phyloP scores from a whole-genome alignment of 2,329 filamentous ascomycete genomes.

The Fusarium poae region DNA sequence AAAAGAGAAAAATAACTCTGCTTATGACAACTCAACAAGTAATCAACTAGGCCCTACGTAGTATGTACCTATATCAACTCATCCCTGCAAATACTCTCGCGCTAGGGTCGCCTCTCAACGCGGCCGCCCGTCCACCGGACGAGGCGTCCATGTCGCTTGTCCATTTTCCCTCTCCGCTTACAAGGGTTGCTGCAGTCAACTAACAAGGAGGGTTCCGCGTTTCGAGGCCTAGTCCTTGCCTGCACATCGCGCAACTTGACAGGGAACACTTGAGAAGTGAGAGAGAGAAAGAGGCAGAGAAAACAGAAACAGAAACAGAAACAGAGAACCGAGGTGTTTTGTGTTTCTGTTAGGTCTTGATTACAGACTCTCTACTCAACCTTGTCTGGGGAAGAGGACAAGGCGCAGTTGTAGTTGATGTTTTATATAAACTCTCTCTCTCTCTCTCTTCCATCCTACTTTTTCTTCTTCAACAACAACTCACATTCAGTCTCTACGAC shows the following conservation, averaged over 20 bases:
- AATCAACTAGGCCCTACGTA: neutral
- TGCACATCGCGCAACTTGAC: slow-evolving; percentile 22
- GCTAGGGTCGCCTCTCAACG: slow-evolving; percentile 42
- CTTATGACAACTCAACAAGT: slow-evolving; percentile 18
- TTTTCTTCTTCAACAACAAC: neutral
- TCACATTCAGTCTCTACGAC: neutral
- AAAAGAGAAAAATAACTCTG: neutral
- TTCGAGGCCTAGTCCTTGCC: slow-evolving; percentile 30
- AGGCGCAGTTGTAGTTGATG: slow-evolving; percentile 1
- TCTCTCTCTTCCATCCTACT: slow-evolving; percentile 8
- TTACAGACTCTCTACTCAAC: slow-evolving; percentile 13
- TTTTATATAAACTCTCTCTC: slow-evolving; percentile 36
- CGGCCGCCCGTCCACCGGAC: slow-evolving; percentile 38
- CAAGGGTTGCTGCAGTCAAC: slow-evolving; percentile 13
- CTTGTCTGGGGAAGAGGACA: slow-evolving; percentile 20
- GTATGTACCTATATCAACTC: neutral
- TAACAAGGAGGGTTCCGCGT: slow-evolving; percentile 28
- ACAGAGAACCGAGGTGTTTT: slow-evolving; percentile 12
- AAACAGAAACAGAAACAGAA: slow-evolving; percentile 12
- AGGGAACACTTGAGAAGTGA: neutral
- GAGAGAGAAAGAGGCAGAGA: neutral
- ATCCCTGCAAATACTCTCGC: slow-evolving; percentile 9
- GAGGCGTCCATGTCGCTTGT: slow-evolving; percentile 16
- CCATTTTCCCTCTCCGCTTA: neutral
- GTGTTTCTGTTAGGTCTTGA: slow-evolving; percentile 15